phyloP scores from a whole-genome alignment of 2,329 filamentous ascomycete genomes.

The Didymella segeticola region DNA sequence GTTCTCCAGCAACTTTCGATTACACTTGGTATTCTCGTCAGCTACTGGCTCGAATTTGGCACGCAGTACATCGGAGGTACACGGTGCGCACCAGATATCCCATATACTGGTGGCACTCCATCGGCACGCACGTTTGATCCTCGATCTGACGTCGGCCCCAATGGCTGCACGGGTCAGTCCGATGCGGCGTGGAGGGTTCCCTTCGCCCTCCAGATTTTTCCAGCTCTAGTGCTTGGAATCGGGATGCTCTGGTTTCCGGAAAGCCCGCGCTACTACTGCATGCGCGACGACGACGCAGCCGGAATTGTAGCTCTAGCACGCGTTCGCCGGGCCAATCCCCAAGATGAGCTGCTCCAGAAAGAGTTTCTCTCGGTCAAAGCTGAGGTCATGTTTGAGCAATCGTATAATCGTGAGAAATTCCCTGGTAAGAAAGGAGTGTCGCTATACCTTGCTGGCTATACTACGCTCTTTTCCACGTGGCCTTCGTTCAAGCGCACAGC shows the following conservation, averaged over 20 bases:
- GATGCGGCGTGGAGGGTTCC: conserved; percentile 66
- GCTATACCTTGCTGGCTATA: conserved; percentile 64
- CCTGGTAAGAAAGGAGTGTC: conserved; percentile 52
- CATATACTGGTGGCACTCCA: conserved; percentile 55
- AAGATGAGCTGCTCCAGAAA: conserved; percentile 64
- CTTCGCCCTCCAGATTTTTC: conserved; percentile 78
- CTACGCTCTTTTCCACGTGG: conserved; percentile 55
- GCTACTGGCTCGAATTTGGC: conserved; percentile 30
- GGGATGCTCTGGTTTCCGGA: conserved; percentile 57
- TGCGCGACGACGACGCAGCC: conserved; percentile 51
- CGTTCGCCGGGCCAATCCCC: conserved; percentile 52
- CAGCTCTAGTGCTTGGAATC: conserved; percentile 74
- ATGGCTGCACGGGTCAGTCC: conserved; percentile 46
- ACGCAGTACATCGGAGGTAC: conserved; percentile 31
- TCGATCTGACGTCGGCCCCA: conserved; percentile 24
- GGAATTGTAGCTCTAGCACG: conserved; percentile 56
- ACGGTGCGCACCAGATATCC: conserved; percentile 56
- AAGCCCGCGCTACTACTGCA: conserved; percentile 37
- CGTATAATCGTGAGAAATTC: conserved; percentile 42
- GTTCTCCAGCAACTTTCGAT: conserved; percentile 30
- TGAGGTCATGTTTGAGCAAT: conserved; percentile 64
- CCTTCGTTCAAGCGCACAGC: conserved; percentile 51
- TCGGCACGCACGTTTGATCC: conserved; percentile 49
- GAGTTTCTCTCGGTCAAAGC: conserved; percentile 63
- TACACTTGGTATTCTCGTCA: conserved; percentile 29